Evolutionary conservation across 768 basidiomycete genomes (phyloP), one percentile per base, ranked within the genome.

Genomic region (Lactarius sp.): DNA sequence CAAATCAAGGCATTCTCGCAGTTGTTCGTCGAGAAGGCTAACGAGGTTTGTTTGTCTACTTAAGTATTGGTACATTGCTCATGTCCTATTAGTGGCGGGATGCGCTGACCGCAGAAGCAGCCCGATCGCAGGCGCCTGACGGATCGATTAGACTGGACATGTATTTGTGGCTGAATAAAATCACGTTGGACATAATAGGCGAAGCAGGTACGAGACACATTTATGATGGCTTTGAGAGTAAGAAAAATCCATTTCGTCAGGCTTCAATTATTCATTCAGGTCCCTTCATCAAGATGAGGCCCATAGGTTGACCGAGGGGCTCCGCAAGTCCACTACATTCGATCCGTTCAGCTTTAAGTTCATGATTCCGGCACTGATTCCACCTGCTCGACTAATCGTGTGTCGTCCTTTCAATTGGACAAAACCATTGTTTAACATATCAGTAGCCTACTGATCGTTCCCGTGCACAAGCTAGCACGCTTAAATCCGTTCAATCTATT

Each of bases 401-500:
- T 52, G 67, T 56, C 39, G 18, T 42, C 36, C 18, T 20, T 20
- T 55, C 61, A 27, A 14, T 47, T 10, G 3, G 49, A 13, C 0
- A 14, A 13, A 37, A 13, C 22, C 20, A 14, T 33, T 52, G 3
- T 44, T 56, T 65, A 34, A 65, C 50, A 20, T 5, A 1, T 18
- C n/a, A 7, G 14, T 20, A 68, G 66, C 52, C 62, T 8, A 60
- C 59, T 22, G 59, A 53, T 4, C 63, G 59, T 36, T 52, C 42
- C 6, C 63, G 55, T 42, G 58, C 53, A 6, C 12, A 52, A 16
- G n/a, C 42, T 13, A 46, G 8, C 27, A 67, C 55, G 12, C 36
- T 53, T 2, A 8, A 33, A 3, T 13, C 65, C 37, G 70, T 72
- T 70, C 64, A 58, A 3, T 68, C 72, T 4, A 69, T 76, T 20